Base-by-base conservation (phyloP, 164 flowering plant species). In the Vitis rotundifolia region DNA sequence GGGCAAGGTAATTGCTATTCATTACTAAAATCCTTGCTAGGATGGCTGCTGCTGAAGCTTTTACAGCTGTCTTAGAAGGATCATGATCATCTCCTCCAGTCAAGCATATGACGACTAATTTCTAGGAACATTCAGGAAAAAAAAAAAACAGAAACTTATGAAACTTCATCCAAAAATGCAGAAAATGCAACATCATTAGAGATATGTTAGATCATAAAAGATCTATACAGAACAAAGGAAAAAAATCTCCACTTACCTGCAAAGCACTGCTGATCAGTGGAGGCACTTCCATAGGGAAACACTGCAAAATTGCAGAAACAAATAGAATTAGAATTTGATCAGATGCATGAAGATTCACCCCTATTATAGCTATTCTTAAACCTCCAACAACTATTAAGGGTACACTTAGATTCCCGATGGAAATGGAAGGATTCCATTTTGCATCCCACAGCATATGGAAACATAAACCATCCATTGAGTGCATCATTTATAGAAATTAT, bases 21-120 rank as follows among this genome's bases (percentile, higher is more conserved):
- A 84, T 84, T 68, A 95, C 97, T 84, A 95, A 78, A 71, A 90
- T 71, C 81, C 97, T 89, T 18, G 97, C 99, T 18, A 95, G 76
- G 66, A 95, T 89, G 67, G 95, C 94, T 59, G 95, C 97, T 64
- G 90, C 77, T 72, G 87, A 83, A 67, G 91, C 89, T 78, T 85
- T 91, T 16, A 93, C 91, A 59, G 90, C 74, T 68, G 97, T 72
- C 81, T 85, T 91, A 26, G 86, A 86, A 70, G 99, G 97, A 80
- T 90, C 91, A 64, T 58, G 74, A 50, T 90, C 95, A 73, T 91
- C 99, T 72, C 91, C 91, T 76, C 98, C 97, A 78, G 86, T 84
- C 82, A 95, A 77, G 75, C 92, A 90, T 73, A 90, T 84, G 62
- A 83, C 69, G 52, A 89, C 72, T 49, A 95, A 76, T 90, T 88